Evolutionary conservation across 306 rosid species (phyloP).

Genomic region (Leucaena leucocephala): DNA sequence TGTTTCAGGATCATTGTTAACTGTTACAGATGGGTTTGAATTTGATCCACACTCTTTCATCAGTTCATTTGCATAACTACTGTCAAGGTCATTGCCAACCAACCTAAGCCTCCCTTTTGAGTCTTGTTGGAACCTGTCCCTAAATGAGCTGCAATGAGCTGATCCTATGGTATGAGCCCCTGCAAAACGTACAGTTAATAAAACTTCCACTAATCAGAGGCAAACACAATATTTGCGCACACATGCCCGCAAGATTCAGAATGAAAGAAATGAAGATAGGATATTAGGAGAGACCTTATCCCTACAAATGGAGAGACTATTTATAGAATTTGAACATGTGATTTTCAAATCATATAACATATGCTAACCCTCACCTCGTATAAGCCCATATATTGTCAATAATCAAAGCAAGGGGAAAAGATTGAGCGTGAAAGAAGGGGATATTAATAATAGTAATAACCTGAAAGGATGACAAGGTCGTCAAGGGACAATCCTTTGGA

Average conservation of each 20-base stretch:
- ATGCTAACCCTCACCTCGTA: no score
- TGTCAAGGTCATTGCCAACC: slow-evolving; percentile 63
- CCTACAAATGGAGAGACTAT: no score
- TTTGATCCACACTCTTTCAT: slow-evolving; percentile 53
- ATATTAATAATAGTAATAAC: slow-evolving; percentile 32
- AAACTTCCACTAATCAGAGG: not conserved
- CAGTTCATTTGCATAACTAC: slow-evolving; percentile 65
- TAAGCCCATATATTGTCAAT: no score
- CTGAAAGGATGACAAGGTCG: slow-evolving; percentile 85
- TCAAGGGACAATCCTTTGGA: slow-evolving; percentile 76
- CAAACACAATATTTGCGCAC: not conserved
- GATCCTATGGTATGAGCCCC: slow-evolving; percentile 90
- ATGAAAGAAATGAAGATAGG: no score
- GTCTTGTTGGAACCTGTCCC: slow-evolving; percentile 60
- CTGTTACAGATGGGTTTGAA: slow-evolving; percentile 51
- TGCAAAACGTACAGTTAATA: slow-evolving; percentile 32
- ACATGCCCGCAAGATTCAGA: not conserved
- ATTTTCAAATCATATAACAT: no score
- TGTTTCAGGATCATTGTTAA: slow-evolving; percentile 73
- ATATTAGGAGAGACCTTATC: no score
- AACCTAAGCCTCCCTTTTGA: slow-evolving; percentile 57
- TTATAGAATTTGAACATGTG: no score
- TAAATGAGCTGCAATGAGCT: slow-evolving; percentile 79
- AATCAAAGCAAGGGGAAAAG: not conserved
- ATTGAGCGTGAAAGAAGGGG: not conserved